phyloP scores from a whole-genome alignment of 1,139 yeast species.

The Protomyces inouyei region DNA sequence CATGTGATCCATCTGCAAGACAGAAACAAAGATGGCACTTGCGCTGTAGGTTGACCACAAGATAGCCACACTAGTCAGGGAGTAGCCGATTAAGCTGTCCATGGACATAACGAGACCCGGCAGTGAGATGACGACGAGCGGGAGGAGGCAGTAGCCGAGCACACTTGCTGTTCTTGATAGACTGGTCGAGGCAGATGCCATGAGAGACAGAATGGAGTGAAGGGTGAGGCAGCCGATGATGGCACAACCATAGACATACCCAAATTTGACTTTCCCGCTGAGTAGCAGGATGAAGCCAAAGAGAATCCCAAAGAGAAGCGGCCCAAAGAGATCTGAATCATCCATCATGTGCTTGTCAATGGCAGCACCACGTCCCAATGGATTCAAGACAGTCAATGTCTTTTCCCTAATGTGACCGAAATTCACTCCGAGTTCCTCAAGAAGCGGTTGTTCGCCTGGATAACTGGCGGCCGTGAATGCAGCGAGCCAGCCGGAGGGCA shows the following conservation, averaged over 20 bases:
- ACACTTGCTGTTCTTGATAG: slow-evolving; percentile 79
- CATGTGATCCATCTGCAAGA: slow-evolving; percentile 75
- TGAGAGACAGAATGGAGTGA: slow-evolving; percentile 76
- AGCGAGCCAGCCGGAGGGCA: slow-evolving; percentile 60
- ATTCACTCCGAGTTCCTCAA: slow-evolving; percentile 91
- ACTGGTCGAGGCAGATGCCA: slow-evolving; percentile 62
- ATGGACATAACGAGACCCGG: slow-evolving; percentile 64
- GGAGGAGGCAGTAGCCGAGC: slow-evolving; percentile 87
- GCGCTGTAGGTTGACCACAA: slow-evolving; percentile 93
- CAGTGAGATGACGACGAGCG: slow-evolving; percentile 75
- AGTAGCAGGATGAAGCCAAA: slow-evolving; percentile 69
- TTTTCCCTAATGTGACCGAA: slow-evolving; percentile 80
- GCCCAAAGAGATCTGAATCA: slow-evolving; percentile 94
- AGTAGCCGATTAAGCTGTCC: slow-evolving; percentile 61
- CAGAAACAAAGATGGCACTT: slow-evolving; percentile 86
- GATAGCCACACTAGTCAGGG: slow-evolving; percentile 65
- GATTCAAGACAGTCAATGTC: slow-evolving; percentile 81
- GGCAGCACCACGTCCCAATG: slow-evolving; percentile 43
- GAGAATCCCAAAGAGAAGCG: slow-evolving; percentile 76
- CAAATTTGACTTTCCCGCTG: slow-evolving; percentile 90
- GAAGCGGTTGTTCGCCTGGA: slow-evolving; percentile 84
- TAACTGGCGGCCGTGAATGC: slow-evolving; percentile 94
- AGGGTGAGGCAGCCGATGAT: slow-evolving; percentile 81
- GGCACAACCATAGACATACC: slow-evolving; percentile 95
- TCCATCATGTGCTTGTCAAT: slow-evolving; percentile 72